Base-by-base conservation (phyloP, 1,139 yeast genomes). In the Debaryomyces coudertii region DNA sequence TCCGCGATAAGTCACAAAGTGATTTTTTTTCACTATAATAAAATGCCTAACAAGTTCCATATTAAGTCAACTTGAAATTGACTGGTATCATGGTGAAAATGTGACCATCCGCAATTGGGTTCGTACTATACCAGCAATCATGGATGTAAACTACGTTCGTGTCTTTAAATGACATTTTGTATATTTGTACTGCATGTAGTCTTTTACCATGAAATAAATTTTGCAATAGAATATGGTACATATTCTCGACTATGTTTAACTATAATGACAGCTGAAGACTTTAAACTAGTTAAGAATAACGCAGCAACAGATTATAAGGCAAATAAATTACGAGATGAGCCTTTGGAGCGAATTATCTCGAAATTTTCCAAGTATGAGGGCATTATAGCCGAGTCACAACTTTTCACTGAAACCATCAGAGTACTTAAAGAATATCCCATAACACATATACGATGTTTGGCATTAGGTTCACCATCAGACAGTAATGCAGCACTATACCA, bases 391-490 rank as follows among this genome's bases (percentile, higher is more conserved):
- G 40, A 46, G 29, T 46, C 50, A n/a, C 22, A 7, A 24, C 38
- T 47, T 31, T 30, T 47, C 40, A 35, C 27, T 5, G 49, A 46
- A 40, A 45, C 45, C 1, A 24, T 33, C 16, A 15, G 33, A 11
- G 4, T 18, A 25, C 31, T 40, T 16, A n/a, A 40, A 11, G 16
- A 31, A 9, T 25, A 18, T 16, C 15, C 31, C 4, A 31, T 42
- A 3, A 53, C 57, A 1, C 54, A 51, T 20, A 73, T 87, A 44
- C 69, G 90, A 55, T 87, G 95, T 57, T 63, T 87, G 29, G 96
- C 95, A 0, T 66, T 87, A 12, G 96, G 95, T 0, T 77, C 84
- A 4, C 88, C 90, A 3, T 60, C 76, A 8, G 77, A 75, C 8
- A 80, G 82, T 45, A 66, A 61, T 18, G 78, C 80, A 20, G 87